Evolutionary conservation across 2,329 filamentous ascomycete species (phyloP).

Genomic region (Fusarium domesticum): DNA sequence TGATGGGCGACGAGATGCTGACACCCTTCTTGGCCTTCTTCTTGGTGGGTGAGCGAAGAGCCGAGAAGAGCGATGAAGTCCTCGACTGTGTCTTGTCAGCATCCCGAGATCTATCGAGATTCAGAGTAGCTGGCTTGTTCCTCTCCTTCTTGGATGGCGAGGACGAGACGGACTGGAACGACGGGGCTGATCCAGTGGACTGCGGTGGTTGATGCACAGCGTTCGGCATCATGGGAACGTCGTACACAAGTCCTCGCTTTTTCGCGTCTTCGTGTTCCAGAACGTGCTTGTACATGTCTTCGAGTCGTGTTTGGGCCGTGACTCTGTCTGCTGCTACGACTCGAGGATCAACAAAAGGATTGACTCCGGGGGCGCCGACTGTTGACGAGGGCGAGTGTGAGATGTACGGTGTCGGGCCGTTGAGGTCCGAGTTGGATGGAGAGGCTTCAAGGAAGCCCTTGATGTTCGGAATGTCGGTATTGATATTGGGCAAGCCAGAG

Average conservation of each 20-base stretch:
- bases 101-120: constrained; percentile 42
- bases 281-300: constrained; percentile 86
- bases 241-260: constrained; percentile 51
- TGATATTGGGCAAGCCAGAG: constrained; percentile 14
- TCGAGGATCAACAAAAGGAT: constrained; percentile 71
- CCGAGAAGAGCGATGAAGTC: constrained; percentile 57
- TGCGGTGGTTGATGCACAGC: constrained; percentile 25
- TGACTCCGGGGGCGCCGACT: constrained; percentile 53
- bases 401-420: constrained; percentile 40
- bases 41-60: constrained; percentile 59
- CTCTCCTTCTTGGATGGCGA: constrained; percentile 45
- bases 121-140: constrained; percentile 49
- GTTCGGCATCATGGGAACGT: constrained; percentile 37
- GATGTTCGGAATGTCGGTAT: constrained; percentile 28
- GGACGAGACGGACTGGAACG: constrained; percentile 28
- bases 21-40: constrained; percentile 52
- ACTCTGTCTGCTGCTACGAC: constrained; percentile 72
- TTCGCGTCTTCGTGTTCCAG: constrained; percentile 81
- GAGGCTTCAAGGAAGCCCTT: constrained; percentile 50
- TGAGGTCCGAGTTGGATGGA: constrained; percentile 37
- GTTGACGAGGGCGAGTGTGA: constrained; percentile 48
- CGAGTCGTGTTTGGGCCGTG: constrained; percentile 78
- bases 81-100: constrained; percentile 53
- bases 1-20: constrained; percentile 62
- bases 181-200: constrained; percentile 19